Evolutionary conservation across 2,329 filamentous ascomycete species (phyloP).

Genomic region (Dactylellina leptospora): DNA sequence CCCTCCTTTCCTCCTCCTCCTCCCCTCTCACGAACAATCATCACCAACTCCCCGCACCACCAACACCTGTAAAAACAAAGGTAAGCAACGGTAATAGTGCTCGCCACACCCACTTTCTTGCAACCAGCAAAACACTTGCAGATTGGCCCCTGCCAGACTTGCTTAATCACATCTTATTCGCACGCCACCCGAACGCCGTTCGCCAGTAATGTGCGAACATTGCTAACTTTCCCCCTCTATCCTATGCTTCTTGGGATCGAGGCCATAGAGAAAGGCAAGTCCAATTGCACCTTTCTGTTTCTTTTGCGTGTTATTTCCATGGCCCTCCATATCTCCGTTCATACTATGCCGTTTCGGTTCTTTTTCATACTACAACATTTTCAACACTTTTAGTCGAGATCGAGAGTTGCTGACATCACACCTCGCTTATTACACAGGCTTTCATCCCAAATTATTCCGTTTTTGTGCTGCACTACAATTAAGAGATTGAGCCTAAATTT

Average conservation of each 20-base stretch:
- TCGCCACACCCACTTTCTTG: not conserved
- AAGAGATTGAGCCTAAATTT: too few species aligned
- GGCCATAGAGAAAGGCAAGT: not conserved
- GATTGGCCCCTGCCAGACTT: not conserved
- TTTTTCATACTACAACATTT: too few species aligned
- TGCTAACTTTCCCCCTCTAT: not conserved
- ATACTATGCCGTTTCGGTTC: too few species aligned
- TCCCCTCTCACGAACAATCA: not conserved
- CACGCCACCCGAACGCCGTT: not conserved
- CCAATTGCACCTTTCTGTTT: not conserved
- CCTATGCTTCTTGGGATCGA: not conserved
- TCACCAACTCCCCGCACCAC: not conserved
- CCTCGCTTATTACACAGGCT: not conserved
- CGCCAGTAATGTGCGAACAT: not conserved
- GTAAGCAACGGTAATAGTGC: too few species aligned
- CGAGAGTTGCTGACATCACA: not conserved
- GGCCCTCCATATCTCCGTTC: slow-evolving; percentile 2
- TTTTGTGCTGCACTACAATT: too few species aligned
- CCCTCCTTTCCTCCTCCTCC: not conserved
- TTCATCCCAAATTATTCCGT: too few species aligned
- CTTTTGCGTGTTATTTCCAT: not conserved
- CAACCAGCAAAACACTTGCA: not conserved
- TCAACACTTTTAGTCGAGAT: slow-evolving; percentile 11
- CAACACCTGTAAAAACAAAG: not conserved
- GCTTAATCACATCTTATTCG: not conserved